Base-by-base conservation (phyloP, 352 stramenopile genomes). In the Phytophthora vignae region DNA sequence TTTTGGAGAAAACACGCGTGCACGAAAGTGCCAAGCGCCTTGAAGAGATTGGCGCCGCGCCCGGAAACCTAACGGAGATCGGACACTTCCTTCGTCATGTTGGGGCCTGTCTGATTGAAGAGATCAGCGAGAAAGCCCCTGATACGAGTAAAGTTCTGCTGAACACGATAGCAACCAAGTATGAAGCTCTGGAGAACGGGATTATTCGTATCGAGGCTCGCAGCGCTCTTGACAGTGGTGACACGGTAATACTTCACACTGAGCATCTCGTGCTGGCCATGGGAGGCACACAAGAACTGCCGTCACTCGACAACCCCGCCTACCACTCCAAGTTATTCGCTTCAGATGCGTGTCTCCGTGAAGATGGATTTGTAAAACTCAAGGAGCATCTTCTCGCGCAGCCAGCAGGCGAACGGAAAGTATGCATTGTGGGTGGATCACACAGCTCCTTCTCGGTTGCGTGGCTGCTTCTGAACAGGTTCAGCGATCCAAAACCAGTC, bases 391-490 rank as follows among this genome's bases (percentile, higher is more conserved):
- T 89, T 2, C 63, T 82, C 14, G 67, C 77, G 15, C 64, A 77
- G 21, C 64, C 72, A 25, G 19, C 12, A 10, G 60, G 60, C 7
- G 72, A 82, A 36, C 80, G 87, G 14, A 93, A 94, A 73, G 85
- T 96, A 14, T 93, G 82, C 55, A 88, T 97, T 46, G 79, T 97
- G 3, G 91, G 91, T 11, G 91, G 91, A 14, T 93, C 87, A 0
- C 90, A 97, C 74, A 95, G 86, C 38, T 90, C 91, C 2, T 97
- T 97, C 61, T 95, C 86, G 0, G 85, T 94, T 4, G 85, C 85
- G 5, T 96, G 87, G 90, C 68, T 94, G 42, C 77, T 94, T 42
- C 66, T 97, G 27, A 88, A 95, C 68, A 89, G 81, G 19, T 81
- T 87, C 17, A 73, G 58, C 42, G 72, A 78, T 31, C 36, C 62